These are phyloP conservation scores for Coemansia sp. DNA, from an alignment of 192 early-diverging fungal species.

Conservation along the genomic window DNA sequence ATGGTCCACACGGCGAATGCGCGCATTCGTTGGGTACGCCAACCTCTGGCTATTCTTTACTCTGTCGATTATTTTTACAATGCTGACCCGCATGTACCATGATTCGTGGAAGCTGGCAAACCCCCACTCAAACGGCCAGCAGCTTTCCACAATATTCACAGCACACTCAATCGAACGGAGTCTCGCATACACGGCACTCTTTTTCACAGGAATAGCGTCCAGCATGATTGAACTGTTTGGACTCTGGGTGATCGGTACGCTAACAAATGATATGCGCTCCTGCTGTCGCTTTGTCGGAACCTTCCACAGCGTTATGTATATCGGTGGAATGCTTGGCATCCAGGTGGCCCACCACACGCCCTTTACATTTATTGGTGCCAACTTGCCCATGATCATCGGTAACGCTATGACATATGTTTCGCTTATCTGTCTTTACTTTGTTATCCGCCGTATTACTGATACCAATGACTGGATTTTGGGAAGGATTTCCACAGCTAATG, in stretches of 20 bases:
- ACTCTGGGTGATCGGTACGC: constrained; percentile 48
- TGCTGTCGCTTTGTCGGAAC: constrained; percentile 43
- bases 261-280: constrained; percentile 40
- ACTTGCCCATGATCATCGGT: constrained; percentile 26
- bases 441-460: constrained; percentile 40
- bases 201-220: constrained; percentile 16
- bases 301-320: constrained; percentile 33
- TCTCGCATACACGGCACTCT: background rate
- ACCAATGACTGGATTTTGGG: constrained; percentile 45
- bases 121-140: background rate
- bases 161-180: background rate
- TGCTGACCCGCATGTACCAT: constrained; percentile 6
- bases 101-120: background rate
- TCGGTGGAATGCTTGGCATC: constrained; percentile 33
- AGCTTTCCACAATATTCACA: background rate
- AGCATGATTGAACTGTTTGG: constrained; percentile 43
- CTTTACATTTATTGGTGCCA: constrained; percentile 11
- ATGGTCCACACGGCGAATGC: constrained; percentile 26
- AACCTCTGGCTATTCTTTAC: constrained; percentile 14
- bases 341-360: constrained; percentile 16
- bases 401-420: constrained; percentile 13
- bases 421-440: constrained; percentile 26
- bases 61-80: constrained; percentile 17
- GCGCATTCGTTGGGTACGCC: constrained; percentile 16
- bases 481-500: constrained; percentile 9